Evolutionary conservation across 2,329 filamentous ascomycete species (phyloP).

Genomic region (Alternaria viburni): DNA sequence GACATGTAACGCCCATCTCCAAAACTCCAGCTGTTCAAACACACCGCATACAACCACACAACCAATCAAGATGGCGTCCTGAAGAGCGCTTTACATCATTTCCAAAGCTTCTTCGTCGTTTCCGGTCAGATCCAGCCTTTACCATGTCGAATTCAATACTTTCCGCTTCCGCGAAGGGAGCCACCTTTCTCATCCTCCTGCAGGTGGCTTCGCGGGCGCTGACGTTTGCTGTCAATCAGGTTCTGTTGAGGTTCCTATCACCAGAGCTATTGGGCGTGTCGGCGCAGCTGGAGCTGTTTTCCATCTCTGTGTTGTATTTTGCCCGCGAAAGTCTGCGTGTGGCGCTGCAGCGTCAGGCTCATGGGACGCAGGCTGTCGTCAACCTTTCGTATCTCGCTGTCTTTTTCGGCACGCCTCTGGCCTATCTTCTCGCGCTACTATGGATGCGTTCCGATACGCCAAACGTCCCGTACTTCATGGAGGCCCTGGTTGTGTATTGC

Average conservation of each 20-base stretch:
- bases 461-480: constrained; percentile 67
- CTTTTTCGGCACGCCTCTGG: constrained; percentile 69
- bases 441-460: constrained; percentile 66
- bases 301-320: constrained; percentile 92
- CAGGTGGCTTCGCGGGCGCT: constrained; percentile 86
- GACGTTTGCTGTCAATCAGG: constrained; percentile 91
- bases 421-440: constrained; percentile 67
- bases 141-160: constrained; percentile 45
- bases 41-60: constrained; percentile 20
- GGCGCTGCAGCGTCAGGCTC: constrained; percentile 80
- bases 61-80: constrained; percentile 33
- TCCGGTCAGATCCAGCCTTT: constrained; percentile 1
- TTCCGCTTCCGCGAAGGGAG: constrained; percentile 68
- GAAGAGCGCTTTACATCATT: constrained; percentile 12
- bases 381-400: constrained; percentile 87
- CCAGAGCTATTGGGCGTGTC: constrained; percentile 84
- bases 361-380: constrained; percentile 74
- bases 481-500: constrained; percentile 62
- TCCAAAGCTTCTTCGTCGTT: constrained; percentile 10
- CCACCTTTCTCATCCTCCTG: constrained; percentile 83
- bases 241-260: constrained; percentile 86
- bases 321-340: constrained; percentile 88
- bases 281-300: constrained; percentile 90
- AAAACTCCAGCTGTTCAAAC: constrained; percentile 22
- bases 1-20: constrained; percentile 22